Percentiles rank a stretch among this genome's conserved stretches.
phyloP scores from a whole-genome alignment of 345 rosid species.

The Kernera saxatilis region DNA sequence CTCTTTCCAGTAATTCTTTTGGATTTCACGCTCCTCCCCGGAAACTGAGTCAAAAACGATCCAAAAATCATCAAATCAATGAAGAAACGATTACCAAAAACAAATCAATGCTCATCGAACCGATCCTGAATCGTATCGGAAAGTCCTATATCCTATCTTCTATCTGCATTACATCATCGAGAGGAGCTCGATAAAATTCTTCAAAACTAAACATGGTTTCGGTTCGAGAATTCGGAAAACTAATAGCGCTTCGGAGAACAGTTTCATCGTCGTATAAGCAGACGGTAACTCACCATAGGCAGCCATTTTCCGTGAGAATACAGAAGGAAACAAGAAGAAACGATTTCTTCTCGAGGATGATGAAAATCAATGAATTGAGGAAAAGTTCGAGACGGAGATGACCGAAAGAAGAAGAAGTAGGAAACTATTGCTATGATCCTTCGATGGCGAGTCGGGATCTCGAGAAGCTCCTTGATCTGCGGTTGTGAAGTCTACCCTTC shows the following conservation, averaged over 20 bases:
- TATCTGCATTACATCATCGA: neutral
- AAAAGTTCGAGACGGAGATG: neutral
- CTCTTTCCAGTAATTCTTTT: slow-evolving; percentile 80
- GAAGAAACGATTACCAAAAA: neutral
- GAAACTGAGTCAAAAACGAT: neutral
- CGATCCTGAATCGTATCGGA: neutral
- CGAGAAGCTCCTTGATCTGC: slow-evolving; percentile 67
- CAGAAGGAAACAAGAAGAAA: neutral
- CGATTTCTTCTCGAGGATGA: neutral
- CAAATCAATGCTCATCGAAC: neutral
- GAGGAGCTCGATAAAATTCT: neutral
- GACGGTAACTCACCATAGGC: slow-evolving; percentile 30
- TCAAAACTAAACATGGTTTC: neutral
- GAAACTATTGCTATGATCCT: slow-evolving; percentile 36
- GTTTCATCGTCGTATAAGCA: neutral
- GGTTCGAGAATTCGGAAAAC: neutral
- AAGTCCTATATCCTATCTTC: neutral
- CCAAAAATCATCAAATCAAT: neutral
- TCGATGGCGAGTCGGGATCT: slow-evolving; percentile 62
- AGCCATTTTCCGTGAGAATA: slow-evolving; percentile 33
- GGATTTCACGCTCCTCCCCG: slow-evolving; percentile 59
- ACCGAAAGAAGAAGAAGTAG: neutral
- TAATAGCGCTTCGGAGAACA: neutral
- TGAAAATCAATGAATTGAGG: neutral
- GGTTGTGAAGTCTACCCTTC: slow-evolving; percentile 42